A percentile compares a stretch with the other conserved stretches of the same genome.
Conservation (phyloP, 164 flowering plant species). For the Saururus chinensis region DNA sequence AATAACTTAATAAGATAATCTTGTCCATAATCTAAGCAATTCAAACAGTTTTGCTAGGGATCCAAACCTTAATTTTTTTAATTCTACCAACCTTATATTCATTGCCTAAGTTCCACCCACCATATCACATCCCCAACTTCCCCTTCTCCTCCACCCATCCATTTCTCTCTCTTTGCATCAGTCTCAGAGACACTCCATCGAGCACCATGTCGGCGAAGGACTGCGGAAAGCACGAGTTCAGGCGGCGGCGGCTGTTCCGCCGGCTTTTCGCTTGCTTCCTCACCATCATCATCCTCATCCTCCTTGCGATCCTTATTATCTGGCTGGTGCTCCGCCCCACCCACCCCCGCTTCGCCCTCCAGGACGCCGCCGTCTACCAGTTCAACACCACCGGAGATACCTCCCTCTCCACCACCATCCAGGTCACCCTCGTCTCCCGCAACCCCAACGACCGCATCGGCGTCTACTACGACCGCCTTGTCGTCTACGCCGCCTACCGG, state of each 20-base stretch:
- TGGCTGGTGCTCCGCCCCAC: slow-evolving; percentile 12
- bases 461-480: slow-evolving; percentile 11
- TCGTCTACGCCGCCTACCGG: slow-evolving; percentile 6
- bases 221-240: slow-evolving; percentile 7
- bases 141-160: neutral
- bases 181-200: neutral
- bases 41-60: too few relatives aligned
- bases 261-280: slow-evolving; percentile 1
- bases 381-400: slow-evolving; percentile 9
- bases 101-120: neutral
- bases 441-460: slow-evolving; percentile 16
- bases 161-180: too few relatives aligned
- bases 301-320: slow-evolving; percentile 4
- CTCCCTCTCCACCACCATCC: slow-evolving; percentile 6
- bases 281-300: slow-evolving; percentile 3
- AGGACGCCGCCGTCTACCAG: slow-evolving; percentile 10
- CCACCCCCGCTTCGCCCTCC: slow-evolving; percentile 10
- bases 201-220: slow-evolving; percentile 1
- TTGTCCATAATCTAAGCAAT: too few relatives aligned
- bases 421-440: slow-evolving; percentile 7
- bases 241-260: slow-evolving; percentile 4
- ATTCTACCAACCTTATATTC: neutral
- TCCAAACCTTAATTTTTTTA: neutral
- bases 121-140: neutral
- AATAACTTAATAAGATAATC: too few relatives aligned